A percentile compares a stretch with the other conserved stretches of the same genome.
Conservation (phyloP, 495 filamentous ascomycete genomes). For the Apodospora peruviana region DNA sequence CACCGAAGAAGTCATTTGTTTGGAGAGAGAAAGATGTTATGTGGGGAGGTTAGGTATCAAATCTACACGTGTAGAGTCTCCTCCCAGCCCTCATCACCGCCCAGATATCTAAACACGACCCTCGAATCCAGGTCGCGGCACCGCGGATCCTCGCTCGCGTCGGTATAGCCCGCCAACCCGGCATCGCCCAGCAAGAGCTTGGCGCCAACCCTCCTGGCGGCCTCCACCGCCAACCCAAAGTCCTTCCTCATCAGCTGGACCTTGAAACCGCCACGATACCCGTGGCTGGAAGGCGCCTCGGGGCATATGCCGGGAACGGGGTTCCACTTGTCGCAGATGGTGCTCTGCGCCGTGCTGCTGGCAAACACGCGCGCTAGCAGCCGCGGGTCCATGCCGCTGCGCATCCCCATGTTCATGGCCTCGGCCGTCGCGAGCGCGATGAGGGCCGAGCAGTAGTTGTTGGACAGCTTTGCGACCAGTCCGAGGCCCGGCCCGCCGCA, state of each 20-base stretch:
- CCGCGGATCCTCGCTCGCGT: neutral
- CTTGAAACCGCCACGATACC: neutral
- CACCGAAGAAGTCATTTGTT: no score
- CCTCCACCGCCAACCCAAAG: conserved; percentile 1
- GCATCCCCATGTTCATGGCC: conserved; percentile 1
- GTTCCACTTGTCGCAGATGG: neutral
- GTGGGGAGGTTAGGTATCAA: neutral
- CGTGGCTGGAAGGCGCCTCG: neutral
- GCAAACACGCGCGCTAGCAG: conserved; percentile 1
- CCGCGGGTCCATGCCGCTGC: neutral
- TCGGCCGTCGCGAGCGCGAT: neutral
- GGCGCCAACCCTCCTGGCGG: neutral
- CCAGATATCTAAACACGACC: conserved; percentile 1
- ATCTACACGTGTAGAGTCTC: neutral
- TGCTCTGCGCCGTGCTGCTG: conserved; percentile 1
- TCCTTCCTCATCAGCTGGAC: neutral
- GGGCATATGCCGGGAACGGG: neutral
- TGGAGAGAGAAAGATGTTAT: neutral
- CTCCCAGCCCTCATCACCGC: neutral
- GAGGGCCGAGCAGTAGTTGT: conserved; percentile 1
- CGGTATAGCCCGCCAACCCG: neutral
- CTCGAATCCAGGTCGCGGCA: neutral
- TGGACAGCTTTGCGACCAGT: neutral
- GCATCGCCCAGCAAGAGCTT: neutral
- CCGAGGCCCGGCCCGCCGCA: conserved; percentile 1